These are phyloP conservation scores for Calonectria pauciramosa DNA, from an alignment of 2,329 filamentous ascomycete species.

Conservation along the genomic window DNA sequence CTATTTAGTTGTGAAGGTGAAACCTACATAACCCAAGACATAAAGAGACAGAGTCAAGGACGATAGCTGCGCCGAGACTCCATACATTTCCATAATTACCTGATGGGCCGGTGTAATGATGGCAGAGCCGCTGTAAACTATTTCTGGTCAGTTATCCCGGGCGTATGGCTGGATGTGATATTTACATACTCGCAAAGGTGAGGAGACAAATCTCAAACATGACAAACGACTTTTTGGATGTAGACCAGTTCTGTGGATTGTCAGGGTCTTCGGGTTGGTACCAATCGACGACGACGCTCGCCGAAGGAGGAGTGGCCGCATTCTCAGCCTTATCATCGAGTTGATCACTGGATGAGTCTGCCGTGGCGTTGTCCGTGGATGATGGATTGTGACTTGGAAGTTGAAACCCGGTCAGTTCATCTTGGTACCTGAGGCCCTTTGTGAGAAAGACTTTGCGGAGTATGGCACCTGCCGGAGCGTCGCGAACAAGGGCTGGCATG, in stretches of 20 bases:
- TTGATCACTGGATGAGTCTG: background rate
- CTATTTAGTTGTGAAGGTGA: background rate
- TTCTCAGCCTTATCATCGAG: background rate
- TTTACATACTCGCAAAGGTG: background rate
- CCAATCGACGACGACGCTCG: background rate
- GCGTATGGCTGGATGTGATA: background rate
- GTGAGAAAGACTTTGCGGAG: background rate
- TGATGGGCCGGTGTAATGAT: background rate
- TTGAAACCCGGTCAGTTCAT: background rate
- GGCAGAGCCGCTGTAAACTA: background rate
- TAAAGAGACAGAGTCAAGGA: background rate
- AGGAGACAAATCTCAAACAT: slow-evolving; percentile 7
- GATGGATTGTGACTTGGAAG: background rate
- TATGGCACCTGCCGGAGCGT: background rate
- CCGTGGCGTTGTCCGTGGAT: background rate
- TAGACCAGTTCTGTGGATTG: slow-evolving; percentile 8
- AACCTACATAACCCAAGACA: background rate
- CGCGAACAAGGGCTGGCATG: background rate
- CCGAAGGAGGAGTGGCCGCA: background rate
- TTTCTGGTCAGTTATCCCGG: background rate
- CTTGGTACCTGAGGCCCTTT: background rate
- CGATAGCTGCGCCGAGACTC: background rate
- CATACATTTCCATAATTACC: background rate
- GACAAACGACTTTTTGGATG: background rate
- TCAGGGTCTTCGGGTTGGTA: background rate